Evolutionary conservation across 2,329 filamentous ascomycete genomes (phyloP).

Genomic region (Diaporthe velutina): DNA sequence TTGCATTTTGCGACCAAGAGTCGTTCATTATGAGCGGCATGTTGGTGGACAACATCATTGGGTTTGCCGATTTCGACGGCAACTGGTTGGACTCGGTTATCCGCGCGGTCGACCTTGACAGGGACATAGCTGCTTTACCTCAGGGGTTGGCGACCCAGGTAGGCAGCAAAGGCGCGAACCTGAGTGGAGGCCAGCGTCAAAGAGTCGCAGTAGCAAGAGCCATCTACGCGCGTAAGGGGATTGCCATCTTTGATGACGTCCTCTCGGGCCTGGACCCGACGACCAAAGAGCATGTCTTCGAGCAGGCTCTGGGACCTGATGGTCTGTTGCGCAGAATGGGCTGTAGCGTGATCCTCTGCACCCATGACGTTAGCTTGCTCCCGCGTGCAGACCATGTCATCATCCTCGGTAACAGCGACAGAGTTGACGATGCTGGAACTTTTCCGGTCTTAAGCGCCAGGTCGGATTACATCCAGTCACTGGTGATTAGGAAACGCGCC

Average conservation of each 20-base stretch:
- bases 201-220: background rate
- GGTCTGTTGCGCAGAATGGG: background rate
- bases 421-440: background rate
- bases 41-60: conserved; percentile 49
- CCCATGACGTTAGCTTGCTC: background rate
- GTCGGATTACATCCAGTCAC: background rate
- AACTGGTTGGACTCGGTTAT: conserved; percentile 49
- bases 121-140: conserved; percentile 44
- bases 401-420: background rate
- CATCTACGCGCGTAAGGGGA: background rate
- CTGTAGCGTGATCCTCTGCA: conserved; percentile 2
- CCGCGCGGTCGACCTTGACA: conserved; percentile 41
- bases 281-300: background rate
- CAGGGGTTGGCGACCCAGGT: conserved; percentile 42
- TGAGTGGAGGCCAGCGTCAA: conserved; percentile 44
- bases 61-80: conserved; percentile 38
- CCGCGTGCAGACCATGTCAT: background rate
- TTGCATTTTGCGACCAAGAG: conserved; percentile 53
- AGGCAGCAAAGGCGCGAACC: conserved; percentile 43
- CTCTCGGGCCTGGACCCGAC: background rate
- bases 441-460: background rate
- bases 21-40: conserved; percentile 54
- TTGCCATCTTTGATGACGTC: background rate
- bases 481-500: background rate
- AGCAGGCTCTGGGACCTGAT: background rate